A percentile compares a stretch with the other conserved stretches of the same genome.
These are phyloP conservation scores for Basipetospora chlamydospora DNA, from an alignment of 2,329 filamentous ascomycete genomes.

Conservation along the genomic window DNA sequence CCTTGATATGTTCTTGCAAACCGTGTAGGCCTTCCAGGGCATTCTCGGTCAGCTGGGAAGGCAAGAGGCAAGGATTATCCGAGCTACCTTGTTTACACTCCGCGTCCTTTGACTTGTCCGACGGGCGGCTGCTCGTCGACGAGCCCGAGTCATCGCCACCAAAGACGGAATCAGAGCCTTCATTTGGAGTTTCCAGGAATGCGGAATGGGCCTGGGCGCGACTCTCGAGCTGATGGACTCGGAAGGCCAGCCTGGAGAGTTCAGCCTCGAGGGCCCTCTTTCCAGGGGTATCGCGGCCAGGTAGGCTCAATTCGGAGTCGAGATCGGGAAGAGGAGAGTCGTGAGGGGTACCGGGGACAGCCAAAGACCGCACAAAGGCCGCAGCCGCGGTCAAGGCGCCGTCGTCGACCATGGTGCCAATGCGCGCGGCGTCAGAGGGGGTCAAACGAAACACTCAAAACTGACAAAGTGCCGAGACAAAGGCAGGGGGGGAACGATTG, in stretches of 20 bases:
- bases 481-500: too few relatives aligned
- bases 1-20: constrained; percentile 79
- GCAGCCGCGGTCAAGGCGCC: constrained; percentile 37
- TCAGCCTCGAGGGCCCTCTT: constrained; percentile 74
- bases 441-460: background rate
- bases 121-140: constrained; percentile 21
- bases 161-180: constrained; percentile 52
- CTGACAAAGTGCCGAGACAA: too few relatives aligned
- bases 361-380: constrained; percentile 38
- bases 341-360: constrained; percentile 25
- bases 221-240: constrained; percentile 72
- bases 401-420: constrained; percentile 33
- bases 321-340: constrained; percentile 24
- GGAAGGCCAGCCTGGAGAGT: constrained; percentile 59
- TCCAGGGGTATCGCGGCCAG: constrained; percentile 58
- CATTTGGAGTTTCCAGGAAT: constrained; percentile 71
- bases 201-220: constrained; percentile 49
- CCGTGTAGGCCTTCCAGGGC: constrained; percentile 73
- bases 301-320: constrained; percentile 48
- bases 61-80: constrained; percentile 20
- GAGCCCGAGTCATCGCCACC: constrained; percentile 40
- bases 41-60: constrained; percentile 55
- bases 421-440: background rate
- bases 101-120: constrained; percentile 29
- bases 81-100: constrained; percentile 24